A percentile compares a stretch with the other conserved stretches of the same genome.
These are phyloP conservation scores for Aspergillus texensis DNA, from an alignment of 2,329 filamentous ascomycete species.

Conservation along the genomic window DNA sequence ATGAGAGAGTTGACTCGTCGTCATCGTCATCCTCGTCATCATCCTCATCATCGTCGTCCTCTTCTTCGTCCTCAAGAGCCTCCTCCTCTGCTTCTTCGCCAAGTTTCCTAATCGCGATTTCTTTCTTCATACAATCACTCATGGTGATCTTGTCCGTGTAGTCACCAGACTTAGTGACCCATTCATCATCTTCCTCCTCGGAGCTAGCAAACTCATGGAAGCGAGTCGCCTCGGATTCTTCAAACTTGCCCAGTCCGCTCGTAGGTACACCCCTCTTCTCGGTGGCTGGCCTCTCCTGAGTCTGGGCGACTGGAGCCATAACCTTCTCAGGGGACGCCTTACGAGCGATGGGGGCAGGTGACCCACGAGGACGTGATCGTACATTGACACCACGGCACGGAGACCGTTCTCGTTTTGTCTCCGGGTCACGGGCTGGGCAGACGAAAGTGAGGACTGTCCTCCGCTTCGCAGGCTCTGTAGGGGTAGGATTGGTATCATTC, in stretches of 20 bases:
- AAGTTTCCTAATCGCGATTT: constrained; percentile 82
- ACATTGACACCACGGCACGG: constrained; percentile 26
- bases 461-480: constrained; percentile 41
- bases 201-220: constrained; percentile 95
- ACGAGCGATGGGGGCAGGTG: constrained; percentile 43
- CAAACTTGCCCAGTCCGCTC: constrained; percentile 42
- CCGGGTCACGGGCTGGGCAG: constrained; percentile 44
- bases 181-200: constrained; percentile 80
- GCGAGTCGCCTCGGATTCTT: constrained; percentile 46
- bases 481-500: constrained; percentile 16
- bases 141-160: constrained; percentile 77
- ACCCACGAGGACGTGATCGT: constrained; percentile 38
- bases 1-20: constrained; percentile 58
- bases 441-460: constrained; percentile 51
- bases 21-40: constrained; percentile 59
- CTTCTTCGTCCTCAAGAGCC: constrained; percentile 71
- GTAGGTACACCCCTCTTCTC: constrained; percentile 34
- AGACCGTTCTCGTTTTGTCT: constrained; percentile 31
- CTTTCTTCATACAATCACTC: constrained; percentile 84
- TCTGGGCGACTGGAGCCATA: constrained; percentile 8
- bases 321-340: constrained; percentile 27
- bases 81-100: constrained; percentile 92
- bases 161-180: constrained; percentile 73
- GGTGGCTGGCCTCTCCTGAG: constrained; percentile 18
- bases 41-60: constrained; percentile 47